Evolutionary conservation across 1,139 yeast species (phyloP).

Genomic region (Blastobotrys raffinosifermentans): DNA sequence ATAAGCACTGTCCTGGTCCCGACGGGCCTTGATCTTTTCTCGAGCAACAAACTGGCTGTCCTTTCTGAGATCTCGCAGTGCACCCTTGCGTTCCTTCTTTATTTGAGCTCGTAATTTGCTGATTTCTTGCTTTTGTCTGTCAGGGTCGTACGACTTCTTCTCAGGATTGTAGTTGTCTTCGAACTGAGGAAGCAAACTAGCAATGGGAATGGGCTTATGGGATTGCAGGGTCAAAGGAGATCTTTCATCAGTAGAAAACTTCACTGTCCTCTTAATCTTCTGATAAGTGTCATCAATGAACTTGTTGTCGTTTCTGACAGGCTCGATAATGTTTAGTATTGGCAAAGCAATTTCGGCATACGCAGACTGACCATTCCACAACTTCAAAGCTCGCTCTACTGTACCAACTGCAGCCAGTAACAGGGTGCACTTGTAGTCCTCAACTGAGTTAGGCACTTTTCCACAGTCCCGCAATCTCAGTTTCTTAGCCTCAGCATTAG

Average conservation of each 20-base stretch:
- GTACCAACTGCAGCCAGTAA: neutral
- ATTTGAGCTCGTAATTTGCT: slow-evolving; percentile 75
- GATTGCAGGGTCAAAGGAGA: slow-evolving; percentile 76
- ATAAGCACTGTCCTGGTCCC: slow-evolving; percentile 66
- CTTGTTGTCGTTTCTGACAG: neutral
- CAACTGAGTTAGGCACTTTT: neutral
- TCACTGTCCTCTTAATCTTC: slow-evolving; percentile 46
- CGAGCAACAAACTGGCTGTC: slow-evolving; percentile 84
- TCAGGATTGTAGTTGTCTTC: slow-evolving; percentile 97
- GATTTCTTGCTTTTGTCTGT: slow-evolving; percentile 74
- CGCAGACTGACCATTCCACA: slow-evolving; percentile 65
- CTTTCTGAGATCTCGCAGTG: slow-evolving; percentile 83
- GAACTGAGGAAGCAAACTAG: slow-evolving; percentile 82
- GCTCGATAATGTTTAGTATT: slow-evolving; percentile 25
- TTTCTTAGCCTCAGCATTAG: neutral
- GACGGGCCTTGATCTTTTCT: slow-evolving; percentile 75
- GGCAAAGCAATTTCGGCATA: slow-evolving; percentile 52
- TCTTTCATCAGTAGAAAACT: slow-evolving; percentile 48
- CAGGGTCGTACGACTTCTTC: slow-evolving; percentile 83
- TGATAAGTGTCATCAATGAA: slow-evolving; percentile 8
- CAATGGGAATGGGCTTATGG: slow-evolving; percentile 82
- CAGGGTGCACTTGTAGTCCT: neutral
- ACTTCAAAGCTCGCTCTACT: neutral
- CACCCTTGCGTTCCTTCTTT: slow-evolving; percentile 87
- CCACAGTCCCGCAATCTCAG: slow-evolving; percentile 2